Base-by-base conservation (phyloP, 139 green algal genomes). In the Micractinium conductrix region DNA sequence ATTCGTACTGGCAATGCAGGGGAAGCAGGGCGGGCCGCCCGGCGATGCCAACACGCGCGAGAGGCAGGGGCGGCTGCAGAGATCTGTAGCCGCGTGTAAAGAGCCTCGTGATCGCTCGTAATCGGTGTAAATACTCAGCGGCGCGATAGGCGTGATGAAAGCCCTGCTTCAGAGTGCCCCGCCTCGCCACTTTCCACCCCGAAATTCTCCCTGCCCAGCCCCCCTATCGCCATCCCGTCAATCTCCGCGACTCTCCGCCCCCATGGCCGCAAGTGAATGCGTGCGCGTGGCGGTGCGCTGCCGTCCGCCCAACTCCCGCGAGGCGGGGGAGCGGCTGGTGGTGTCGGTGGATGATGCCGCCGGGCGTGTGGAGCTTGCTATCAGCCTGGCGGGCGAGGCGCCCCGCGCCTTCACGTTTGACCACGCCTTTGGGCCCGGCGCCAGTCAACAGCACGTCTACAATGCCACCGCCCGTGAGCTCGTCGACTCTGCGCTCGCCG, bases 321-420 rank as follows among this genome's bases (percentile, higher is more conserved):
- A 98, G 82, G 87, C 84, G 1, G 78, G 76, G 2, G 93, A 96
- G 65, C 92, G 90, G 12, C 83, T 93, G 4, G 37, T 86, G 37
- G 89, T 98, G 24, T 87, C 94, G 0, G 89, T 97, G 63, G 93
- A 97, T 44, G 42, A 44, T 17, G 74, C 45, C 10, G 21, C 21
- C 30, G 35, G 30, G 45, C 45, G 67, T 45, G 74, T 80, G 17
- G 33, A 24, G 45, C 74, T 80, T 33, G 28, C 30, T 7, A 33
- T 16, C n/a, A 28, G 35, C 28, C 26, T 28, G 33, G 26, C 70
- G 28, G 70, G 70, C 43, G 70, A 78, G 70, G 70, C 70, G 35
- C 21, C 89, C 84, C 65, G 72, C 43, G 14, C 80, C 33, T 98
- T 97, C 88, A 96, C 94, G 14, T 98, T 98, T 81, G 96, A 98